These are phyloP conservation scores for Cladosporium sp. DNA, from an alignment of 2,329 filamentous ascomycete genomes.

Conservation along the genomic window DNA sequence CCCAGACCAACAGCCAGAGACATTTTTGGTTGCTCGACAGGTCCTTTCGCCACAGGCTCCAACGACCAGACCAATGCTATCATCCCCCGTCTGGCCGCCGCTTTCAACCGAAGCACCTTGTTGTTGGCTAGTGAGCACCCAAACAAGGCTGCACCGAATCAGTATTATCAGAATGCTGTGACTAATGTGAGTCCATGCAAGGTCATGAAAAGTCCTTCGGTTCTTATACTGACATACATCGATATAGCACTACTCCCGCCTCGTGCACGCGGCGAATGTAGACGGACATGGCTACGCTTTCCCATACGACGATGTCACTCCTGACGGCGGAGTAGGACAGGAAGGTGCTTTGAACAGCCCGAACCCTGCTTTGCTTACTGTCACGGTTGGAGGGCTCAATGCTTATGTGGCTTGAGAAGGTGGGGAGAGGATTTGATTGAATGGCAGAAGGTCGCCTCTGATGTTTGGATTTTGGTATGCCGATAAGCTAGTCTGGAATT, in stretches of 20 bases:
- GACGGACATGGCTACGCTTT: constrained; percentile 62
- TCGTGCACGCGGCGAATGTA: constrained; percentile 41
- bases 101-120: constrained; percentile 69
- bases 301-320: constrained; percentile 63
- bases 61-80: constrained; percentile 51
- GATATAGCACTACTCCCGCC: constrained; percentile 29
- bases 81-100: constrained; percentile 68
- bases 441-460: too few species aligned
- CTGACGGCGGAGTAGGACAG: constrained; percentile 44
- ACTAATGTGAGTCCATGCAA: constrained; percentile 31
- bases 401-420: constrained; percentile 20
- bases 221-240: too few species aligned
- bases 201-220: too few species aligned
- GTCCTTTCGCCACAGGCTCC: constrained; percentile 50
- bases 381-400: constrained; percentile 28
- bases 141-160: constrained; percentile 25
- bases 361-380: constrained; percentile 23
- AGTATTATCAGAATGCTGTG: constrained; percentile 27
- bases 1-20: constrained; percentile 54
- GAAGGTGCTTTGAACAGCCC: constrained; percentile 30
- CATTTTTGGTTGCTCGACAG: constrained; percentile 63
- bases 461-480: too few species aligned
- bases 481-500: too few species aligned
- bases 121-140: constrained; percentile 40
- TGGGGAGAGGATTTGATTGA: neutral